Evolutionary conservation across 73 alveolate genomes (phyloP).

Genomic region (Uronychia binucleata): DNA sequence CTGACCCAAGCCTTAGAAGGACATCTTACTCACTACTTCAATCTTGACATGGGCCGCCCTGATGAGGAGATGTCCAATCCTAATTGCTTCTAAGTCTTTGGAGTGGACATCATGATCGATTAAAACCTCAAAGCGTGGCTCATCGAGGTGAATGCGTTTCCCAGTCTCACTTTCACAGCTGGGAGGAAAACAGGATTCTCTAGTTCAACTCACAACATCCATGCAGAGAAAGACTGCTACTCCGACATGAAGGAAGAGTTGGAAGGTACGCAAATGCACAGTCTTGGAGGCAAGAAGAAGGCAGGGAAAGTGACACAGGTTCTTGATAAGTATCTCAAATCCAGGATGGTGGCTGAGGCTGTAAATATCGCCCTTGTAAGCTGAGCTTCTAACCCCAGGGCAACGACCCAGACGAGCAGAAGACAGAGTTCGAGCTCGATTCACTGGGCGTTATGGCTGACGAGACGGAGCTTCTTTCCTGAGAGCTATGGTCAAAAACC

Average conservation of each 20-base stretch:
- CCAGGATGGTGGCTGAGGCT: background rate
- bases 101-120: constrained; percentile 59
- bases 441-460: background rate
- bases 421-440: background rate
- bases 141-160: constrained; percentile 78
- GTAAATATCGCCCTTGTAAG: background rate
- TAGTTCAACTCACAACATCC: background rate
- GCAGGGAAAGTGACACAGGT: background rate
- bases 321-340: background rate
- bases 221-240: background rate
- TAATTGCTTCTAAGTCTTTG: constrained; percentile 59
- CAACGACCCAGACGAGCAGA: background rate
- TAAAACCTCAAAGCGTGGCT: constrained; percentile 74
- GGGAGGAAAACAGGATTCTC: constrained; percentile 6
- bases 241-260: background rate
- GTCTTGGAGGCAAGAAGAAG: background rate
- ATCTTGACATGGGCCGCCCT: constrained; percentile 59
- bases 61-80: constrained; percentile 44
- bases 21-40: constrained; percentile 62
- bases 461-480: background rate
- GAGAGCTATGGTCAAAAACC: background rate
- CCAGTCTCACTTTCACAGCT: constrained; percentile 66
- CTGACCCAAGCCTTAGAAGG: constrained; percentile 58
- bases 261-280: too few relatives aligned
- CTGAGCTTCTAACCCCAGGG: background rate